phyloP scores from a whole-genome alignment of 2,329 filamentous ascomycete genomes.

The Paecilomyces sp. region DNA sequence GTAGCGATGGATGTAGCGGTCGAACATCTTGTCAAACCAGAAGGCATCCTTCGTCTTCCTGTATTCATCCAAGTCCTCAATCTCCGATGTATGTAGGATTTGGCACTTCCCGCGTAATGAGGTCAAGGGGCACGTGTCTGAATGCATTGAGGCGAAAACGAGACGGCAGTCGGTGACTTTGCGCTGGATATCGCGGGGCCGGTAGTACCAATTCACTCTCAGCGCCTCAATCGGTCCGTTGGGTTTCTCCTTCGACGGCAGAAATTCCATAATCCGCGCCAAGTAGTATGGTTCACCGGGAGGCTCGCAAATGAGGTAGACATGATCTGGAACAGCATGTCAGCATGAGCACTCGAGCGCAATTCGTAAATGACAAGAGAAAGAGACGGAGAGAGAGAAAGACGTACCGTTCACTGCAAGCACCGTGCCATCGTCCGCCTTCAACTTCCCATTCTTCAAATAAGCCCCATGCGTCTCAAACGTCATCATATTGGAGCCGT shows the following conservation, averaged over 20 bases:
- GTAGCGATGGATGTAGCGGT: conserved; percentile 95
- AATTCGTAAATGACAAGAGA: conserved; percentile 5
- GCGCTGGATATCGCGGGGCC: conserved; percentile 89
- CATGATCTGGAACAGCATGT: conserved; percentile 54
- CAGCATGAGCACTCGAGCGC: conserved; percentile 8
- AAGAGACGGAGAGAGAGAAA: conserved; percentile 10
- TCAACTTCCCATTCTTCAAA: conserved; percentile 68
- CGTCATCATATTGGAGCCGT: conserved; percentile 77
- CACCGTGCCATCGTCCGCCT: conserved; percentile 83
- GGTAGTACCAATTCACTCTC: conserved; percentile 97
- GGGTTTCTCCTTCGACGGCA: conserved; percentile 70
- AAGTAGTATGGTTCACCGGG: conserved; percentile 97
- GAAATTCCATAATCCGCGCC: conserved; percentile 96
- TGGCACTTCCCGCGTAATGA: conserved; percentile 89
- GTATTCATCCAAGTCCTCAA: conserved; percentile 73
- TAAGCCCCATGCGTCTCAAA: conserved; percentile 67
- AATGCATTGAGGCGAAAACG: conserved; percentile 97
- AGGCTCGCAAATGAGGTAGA: conserved; percentile 95
- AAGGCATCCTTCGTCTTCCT: conserved; percentile 81
- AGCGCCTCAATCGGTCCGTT: conserved; percentile 73
- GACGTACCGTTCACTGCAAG: conserved; percentile 76
- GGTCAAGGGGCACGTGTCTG: conserved; percentile 86
- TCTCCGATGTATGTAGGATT: conserved; percentile 82
- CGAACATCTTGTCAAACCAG: conserved; percentile 96
- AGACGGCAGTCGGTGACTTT: conserved; percentile 85